Conservation (phyloP, 208 protist species). For the Porcisia hertigi region DNA sequence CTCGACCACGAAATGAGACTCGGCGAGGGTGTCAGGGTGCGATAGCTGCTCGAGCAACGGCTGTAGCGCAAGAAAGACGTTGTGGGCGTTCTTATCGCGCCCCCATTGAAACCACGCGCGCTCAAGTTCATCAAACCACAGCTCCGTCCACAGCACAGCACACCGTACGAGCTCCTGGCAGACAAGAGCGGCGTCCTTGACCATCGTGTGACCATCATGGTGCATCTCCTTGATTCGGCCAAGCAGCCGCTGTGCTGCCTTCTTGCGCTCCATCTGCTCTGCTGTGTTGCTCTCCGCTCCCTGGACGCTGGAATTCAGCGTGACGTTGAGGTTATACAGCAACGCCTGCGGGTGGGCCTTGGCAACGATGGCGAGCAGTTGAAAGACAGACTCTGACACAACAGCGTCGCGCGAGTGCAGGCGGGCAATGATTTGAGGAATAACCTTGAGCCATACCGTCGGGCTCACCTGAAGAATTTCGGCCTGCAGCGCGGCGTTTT, state of each 20-base stretch:
- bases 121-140: slow-evolving; percentile 96
- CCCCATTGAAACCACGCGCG: slow-evolving; percentile 96
- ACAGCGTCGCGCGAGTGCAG: slow-evolving; percentile 92
- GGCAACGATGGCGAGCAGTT: slow-evolving; percentile 94
- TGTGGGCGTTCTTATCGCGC: slow-evolving; percentile 93
- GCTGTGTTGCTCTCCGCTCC: slow-evolving; percentile 27
- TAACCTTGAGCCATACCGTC: slow-evolving; percentile 99
- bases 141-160: slow-evolving; percentile 97
- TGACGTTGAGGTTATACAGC: slow-evolving; percentile 99
- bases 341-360: slow-evolving; percentile 98
- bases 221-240: slow-evolving; percentile 76
- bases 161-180: slow-evolving; percentile 98
- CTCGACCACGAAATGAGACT: slow-evolving; percentile 94
- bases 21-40: slow-evolving; percentile 92
- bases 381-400: slow-evolving; percentile 93
- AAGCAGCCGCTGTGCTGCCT: slow-evolving; percentile 82
- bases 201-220: slow-evolving; percentile 84
- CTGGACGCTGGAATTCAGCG: slow-evolving; percentile 73
- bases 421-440: slow-evolving; percentile 99
- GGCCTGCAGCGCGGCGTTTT: slow-evolving; percentile 65
- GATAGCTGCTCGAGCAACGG: slow-evolving; percentile 95
- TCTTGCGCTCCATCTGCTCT: slow-evolving; percentile 66
- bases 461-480: slow-evolving; percentile 93
- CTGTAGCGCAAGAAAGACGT: slow-evolving; percentile 92
- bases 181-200: slow-evolving; percentile 96